Evolutionary conservation across 2,329 filamentous ascomycete genomes (phyloP), one percentile per base, ranked within the genome.

Genomic region (Fusarium hainanense): DNA sequence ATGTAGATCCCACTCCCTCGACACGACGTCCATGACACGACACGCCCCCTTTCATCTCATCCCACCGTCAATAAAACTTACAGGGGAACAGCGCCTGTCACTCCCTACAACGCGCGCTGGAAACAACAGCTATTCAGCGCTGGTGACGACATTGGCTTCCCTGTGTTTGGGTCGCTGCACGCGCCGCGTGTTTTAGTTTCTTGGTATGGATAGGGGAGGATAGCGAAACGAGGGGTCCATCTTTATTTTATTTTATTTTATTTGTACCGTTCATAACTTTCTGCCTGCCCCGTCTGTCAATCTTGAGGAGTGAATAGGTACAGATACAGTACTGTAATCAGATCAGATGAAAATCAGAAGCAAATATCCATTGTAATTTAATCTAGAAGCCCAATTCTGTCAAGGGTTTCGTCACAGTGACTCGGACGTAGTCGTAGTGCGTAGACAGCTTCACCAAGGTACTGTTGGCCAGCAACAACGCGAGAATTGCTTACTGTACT

Each of bases 161-260:
- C 30, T n/a, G 32, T 49, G 52, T 30, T 41, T 49, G 30, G 49
- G 43, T 37, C n/a, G 30, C 34, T 66, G 37, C 46, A 42, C 42
- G 52, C 63, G 67, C 67, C 57, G 65, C 58, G 54, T 64, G 67
- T 70, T 70, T 70, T 70, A 69, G 67, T 69, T 27, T 47, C 37
- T 52, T 52, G 54, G 43, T 50, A 59, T 41, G 46, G 34, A 62
- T 40, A 49, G 46, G 52, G 37, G 50, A 41, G 34, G 20, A 41
- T 41, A 58, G 27, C 49, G 44, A 51, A 67, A 50, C 48, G 48
- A 68, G 58, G 58, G 63, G 58, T 51, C 65, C 64, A 63, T 68
- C 48, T 46, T 63, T 67, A 57, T 51, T 40, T 54, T 58, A 43
- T 27, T 37, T 37, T 10, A 37, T 37, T 56, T 48, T 32, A 28